Percentiles rank a stretch among this genome's conserved stretches.
Conservation (phyloP, 2,329 filamentous ascomycete species). For the Lecanicillium sp. region DNA sequence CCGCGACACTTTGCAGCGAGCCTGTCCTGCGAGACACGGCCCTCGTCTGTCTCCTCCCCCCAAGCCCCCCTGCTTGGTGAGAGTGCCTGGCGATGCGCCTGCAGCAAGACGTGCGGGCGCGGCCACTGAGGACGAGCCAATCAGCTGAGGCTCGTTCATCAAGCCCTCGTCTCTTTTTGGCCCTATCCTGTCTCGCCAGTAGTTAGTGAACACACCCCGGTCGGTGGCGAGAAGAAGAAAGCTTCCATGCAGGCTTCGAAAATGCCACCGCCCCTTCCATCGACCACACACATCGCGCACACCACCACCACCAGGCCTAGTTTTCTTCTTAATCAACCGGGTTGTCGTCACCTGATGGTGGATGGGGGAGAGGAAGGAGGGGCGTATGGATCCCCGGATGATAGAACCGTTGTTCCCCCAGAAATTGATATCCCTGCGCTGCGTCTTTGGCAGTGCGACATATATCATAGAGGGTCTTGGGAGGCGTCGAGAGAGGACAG, state of each 20-base stretch:
- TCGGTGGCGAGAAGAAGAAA: constrained; percentile 9
- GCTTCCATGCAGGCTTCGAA: constrained; percentile 12
- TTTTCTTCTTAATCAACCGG: background rate
- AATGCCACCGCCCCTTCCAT: background rate
- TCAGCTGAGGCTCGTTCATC: too few species aligned
- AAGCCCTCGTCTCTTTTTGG: too few species aligned
- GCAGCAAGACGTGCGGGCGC: background rate
- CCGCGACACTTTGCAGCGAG: too few species aligned
- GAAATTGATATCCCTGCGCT: background rate
- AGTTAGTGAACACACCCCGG: too few species aligned
- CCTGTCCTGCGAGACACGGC: background rate
- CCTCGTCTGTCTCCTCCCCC: background rate
- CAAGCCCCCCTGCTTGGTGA: background rate
- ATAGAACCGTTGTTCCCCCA: constrained; percentile 3
- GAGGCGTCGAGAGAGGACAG: too few species aligned
- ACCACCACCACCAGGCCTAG: background rate
- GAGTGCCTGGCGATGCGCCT: constrained; percentile 13
- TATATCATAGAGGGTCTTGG: too few species aligned
- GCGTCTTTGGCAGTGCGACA: too few species aligned
- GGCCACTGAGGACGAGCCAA: background rate
- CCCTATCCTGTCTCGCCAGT: too few species aligned
- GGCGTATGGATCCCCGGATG: constrained; percentile 6
- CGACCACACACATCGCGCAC: background rate
- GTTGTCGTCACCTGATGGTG: constrained; percentile 7
- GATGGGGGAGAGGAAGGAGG: too few species aligned